Conservation (phyloP, 768 basidiomycete species). For the Tulasnella calospora region DNA sequence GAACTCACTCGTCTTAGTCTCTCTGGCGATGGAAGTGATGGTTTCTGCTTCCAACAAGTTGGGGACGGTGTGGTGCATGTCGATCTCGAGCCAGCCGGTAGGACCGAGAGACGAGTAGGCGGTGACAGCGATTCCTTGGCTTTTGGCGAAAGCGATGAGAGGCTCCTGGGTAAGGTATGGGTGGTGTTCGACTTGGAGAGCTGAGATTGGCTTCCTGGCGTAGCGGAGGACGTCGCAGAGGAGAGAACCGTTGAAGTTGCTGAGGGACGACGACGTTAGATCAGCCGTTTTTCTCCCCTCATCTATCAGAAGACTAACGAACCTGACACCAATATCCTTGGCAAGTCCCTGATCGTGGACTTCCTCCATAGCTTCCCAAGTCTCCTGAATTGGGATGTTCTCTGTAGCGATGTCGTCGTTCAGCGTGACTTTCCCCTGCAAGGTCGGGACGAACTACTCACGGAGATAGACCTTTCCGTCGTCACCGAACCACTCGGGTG, state of each 20-base stretch:
- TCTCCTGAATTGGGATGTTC: slow-evolving; percentile 70
- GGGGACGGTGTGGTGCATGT: slow-evolving; percentile 48
- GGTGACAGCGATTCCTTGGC: slow-evolving; percentile 47
- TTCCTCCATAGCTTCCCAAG: slow-evolving; percentile 78
- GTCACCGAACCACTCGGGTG: slow-evolving; percentile 76
- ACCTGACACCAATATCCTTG: slow-evolving; percentile 79
- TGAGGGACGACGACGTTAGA: slow-evolving; percentile 37
- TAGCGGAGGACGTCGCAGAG: slow-evolving; percentile 75
- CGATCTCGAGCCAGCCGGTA: slow-evolving; percentile 60
- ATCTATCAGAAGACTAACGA: slow-evolving; percentile 22
- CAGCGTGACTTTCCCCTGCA: not conserved
- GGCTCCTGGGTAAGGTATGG: slow-evolving; percentile 51
- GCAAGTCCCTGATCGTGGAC: slow-evolving; percentile 64
- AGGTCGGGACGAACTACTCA: slow-evolving; percentile 35
- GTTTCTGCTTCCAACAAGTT: slow-evolving; percentile 32
- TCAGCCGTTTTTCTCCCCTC: not conserved
- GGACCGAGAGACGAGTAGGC: slow-evolving; percentile 56
- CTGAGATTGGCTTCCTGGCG: slow-evolving; percentile 57
- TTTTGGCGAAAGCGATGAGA: slow-evolving; percentile 44
- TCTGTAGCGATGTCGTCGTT: slow-evolving; percentile 36
- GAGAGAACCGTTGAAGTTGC: slow-evolving; percentile 68
- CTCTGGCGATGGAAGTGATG: slow-evolving; percentile 22
- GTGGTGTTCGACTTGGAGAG: slow-evolving; percentile 58
- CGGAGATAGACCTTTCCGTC: slow-evolving; percentile 61
- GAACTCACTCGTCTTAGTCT: slow-evolving; percentile 25